A percentile compares a stretch with the other conserved stretches of the same genome.
Conservation (phyloP, 2,329 filamentous ascomycete genomes). For the Exophiala mesophila region DNA sequence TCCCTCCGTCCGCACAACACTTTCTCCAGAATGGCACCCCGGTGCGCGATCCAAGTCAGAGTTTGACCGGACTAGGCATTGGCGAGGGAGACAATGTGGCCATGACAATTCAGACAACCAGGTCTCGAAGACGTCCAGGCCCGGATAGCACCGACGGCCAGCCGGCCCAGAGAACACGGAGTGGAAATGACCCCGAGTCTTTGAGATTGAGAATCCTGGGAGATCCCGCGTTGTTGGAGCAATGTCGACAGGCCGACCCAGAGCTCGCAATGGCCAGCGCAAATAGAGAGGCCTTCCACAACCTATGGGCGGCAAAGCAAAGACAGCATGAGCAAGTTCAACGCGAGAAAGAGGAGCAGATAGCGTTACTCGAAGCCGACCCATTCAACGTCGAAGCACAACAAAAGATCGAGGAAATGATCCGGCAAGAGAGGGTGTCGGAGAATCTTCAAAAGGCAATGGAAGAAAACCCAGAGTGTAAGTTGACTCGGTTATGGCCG, state of each 20-base stretch:
- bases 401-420: conserved; percentile 91
- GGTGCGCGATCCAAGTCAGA: conserved; percentile 71
- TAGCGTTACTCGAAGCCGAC: conserved; percentile 82
- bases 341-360: conserved; percentile 72
- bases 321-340: conserved; percentile 68
- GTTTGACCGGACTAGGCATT: conserved; percentile 74
- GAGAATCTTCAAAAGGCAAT: conserved; percentile 95
- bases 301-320: conserved; percentile 64
- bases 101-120: conserved; percentile 60
- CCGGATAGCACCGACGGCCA: conserved; percentile 21
- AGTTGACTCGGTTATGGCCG: conserved; percentile 28
- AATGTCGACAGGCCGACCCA: conserved; percentile 68
- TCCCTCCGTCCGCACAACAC: conserved; percentile 68
- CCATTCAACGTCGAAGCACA: conserved; percentile 93
- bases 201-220: conserved; percentile 78
- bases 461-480: conserved; percentile 96
- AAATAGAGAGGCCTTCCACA: conserved; percentile 69
- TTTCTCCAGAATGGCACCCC: conserved; percentile 87
- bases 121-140: conserved; percentile 18
- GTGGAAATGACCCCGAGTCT: conserved; percentile 64
- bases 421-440: conserved; percentile 86
- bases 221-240: conserved; percentile 65
- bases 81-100: conserved; percentile 89
- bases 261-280: conserved; percentile 72
- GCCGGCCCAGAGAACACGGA: conserved; percentile 24